Evolutionary conservation across 177 flowering plant species (phyloP).

Genomic region (Vitis hybrid): DNA sequence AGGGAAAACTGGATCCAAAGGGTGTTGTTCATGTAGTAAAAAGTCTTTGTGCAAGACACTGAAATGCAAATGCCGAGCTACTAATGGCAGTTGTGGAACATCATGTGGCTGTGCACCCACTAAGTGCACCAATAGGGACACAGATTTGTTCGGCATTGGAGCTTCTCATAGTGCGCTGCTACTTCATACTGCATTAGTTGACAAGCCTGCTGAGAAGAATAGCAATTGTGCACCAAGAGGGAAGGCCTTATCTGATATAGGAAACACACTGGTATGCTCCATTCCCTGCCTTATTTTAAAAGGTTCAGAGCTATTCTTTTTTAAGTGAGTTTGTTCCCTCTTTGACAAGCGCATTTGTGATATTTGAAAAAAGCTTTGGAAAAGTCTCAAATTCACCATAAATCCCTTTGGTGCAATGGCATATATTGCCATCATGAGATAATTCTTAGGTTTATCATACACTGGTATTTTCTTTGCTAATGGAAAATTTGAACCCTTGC

Average conservation of each 20-base stretch:
- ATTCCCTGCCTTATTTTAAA: background rate
- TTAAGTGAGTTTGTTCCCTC: too few relatives aligned
- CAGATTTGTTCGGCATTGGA: slow-evolving; percentile 6
- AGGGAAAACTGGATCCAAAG: slow-evolving; percentile 11
- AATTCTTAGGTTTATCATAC: background rate
- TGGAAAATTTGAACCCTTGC: background rate
- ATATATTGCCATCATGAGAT: background rate
- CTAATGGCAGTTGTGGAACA: slow-evolving; percentile 46
- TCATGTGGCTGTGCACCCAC: slow-evolving; percentile 62
- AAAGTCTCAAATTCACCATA: too few relatives aligned
- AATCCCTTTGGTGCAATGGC: too few relatives aligned
- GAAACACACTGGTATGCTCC: slow-evolving; percentile 30
- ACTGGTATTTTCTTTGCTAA: background rate
- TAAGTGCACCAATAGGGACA: slow-evolving; percentile 67
- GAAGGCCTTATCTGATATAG: slow-evolving; percentile 87
- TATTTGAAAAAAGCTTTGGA: too few relatives aligned
- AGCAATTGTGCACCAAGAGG: slow-evolving; percentile 38
- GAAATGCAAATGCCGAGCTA: slow-evolving; percentile 73
- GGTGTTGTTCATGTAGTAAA: slow-evolving; percentile 74
- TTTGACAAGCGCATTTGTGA: background rate
- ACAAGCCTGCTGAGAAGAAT: slow-evolving; percentile 39
- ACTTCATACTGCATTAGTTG: slow-evolving; percentile 63
- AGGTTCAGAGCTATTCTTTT: background rate
- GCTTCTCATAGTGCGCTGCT: slow-evolving; percentile 74
- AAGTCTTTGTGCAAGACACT: slow-evolving; percentile 67